Evolutionary conservation across 164 flowering plant genomes (phyloP).

Genomic region (Pachysandra terminalis): DNA sequence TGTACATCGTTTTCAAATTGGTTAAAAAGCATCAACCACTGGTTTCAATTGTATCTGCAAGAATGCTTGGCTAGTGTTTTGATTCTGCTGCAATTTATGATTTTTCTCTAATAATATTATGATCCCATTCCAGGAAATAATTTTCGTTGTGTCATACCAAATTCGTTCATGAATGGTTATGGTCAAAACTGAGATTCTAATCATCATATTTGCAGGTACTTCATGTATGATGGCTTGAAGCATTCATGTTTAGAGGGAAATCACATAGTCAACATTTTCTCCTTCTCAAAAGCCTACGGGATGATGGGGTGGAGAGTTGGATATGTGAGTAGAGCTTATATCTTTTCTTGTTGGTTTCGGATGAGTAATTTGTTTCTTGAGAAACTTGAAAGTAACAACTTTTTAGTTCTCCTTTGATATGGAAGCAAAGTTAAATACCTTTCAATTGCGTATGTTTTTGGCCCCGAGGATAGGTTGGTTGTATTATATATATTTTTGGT

Average conservation of each 20-base stretch:
- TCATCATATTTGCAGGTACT: conserved; percentile 60
- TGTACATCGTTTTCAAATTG: neutral
- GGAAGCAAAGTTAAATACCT: neutral
- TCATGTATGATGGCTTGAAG: conserved; percentile 92
- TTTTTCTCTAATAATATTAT: too few relatives aligned
- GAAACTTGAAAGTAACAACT: neutral
- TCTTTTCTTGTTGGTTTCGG: neutral
- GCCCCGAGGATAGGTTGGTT: neutral
- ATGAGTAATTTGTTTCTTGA: neutral
- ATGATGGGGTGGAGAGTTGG: conserved; percentile 99
- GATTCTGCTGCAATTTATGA: neutral
- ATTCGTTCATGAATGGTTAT: neutral
- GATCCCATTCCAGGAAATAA: neutral
- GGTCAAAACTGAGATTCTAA: neutral
- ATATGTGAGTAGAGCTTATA: conserved; percentile 66
- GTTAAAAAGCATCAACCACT: neutral
- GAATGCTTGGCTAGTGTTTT: too few relatives aligned
- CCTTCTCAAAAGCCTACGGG: conserved; percentile 98
- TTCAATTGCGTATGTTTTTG: neutral
- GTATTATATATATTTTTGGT: too few relatives aligned
- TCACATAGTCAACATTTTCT: conserved; percentile 88
- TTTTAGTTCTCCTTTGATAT: too few relatives aligned
- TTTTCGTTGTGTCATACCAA: neutral
- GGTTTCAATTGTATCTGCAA: neutral
- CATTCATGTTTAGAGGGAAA: conserved; percentile 83